Conservation (phyloP, 768 basidiomycete species). For the Suillus subaureus region DNA sequence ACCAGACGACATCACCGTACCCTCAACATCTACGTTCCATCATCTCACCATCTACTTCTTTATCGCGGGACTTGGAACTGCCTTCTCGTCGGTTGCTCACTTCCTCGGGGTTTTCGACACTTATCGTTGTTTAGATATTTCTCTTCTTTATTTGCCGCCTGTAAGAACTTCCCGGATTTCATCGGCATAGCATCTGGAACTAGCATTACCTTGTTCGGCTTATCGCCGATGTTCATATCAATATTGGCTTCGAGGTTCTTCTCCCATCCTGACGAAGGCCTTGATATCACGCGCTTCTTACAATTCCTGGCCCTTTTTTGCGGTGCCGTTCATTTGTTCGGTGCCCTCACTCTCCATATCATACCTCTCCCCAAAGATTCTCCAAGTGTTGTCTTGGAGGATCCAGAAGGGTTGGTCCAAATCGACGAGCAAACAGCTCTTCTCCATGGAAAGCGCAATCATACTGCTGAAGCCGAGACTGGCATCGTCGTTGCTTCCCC, state of each 20-base stretch:
- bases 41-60: conserved; percentile 60
- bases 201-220: conserved; percentile 76
- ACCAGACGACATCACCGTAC: conserved; percentile 38
- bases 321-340: conserved; percentile 54
- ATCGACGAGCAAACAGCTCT: conserved; percentile 33
- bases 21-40: conserved; percentile 49
- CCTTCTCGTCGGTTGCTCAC: conserved; percentile 61
- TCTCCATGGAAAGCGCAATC: conserved; percentile 23
- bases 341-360: conserved; percentile 46
- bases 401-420: conserved; percentile 16
- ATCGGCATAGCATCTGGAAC: conserved; percentile 67
- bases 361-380: conserved; percentile 13
- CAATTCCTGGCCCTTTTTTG: conserved; percentile 58
- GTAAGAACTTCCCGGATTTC: conserved; percentile 66
- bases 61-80: conserved; percentile 66
- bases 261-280: conserved; percentile 45
- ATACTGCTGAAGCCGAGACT: conserved; percentile 19
- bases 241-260: conserved; percentile 64
- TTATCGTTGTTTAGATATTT: conserved; percentile 50
- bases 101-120: conserved; percentile 20
- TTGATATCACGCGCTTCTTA: conserved; percentile 52
- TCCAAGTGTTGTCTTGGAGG: conserved; percentile 4
- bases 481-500: conserved; percentile 25
- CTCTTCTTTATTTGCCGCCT: conserved; percentile 74
- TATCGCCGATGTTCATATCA: conserved; percentile 78